Base-by-base conservation (phyloP, 768 basidiomycete genomes). In the Tulasnella calospora region DNA sequence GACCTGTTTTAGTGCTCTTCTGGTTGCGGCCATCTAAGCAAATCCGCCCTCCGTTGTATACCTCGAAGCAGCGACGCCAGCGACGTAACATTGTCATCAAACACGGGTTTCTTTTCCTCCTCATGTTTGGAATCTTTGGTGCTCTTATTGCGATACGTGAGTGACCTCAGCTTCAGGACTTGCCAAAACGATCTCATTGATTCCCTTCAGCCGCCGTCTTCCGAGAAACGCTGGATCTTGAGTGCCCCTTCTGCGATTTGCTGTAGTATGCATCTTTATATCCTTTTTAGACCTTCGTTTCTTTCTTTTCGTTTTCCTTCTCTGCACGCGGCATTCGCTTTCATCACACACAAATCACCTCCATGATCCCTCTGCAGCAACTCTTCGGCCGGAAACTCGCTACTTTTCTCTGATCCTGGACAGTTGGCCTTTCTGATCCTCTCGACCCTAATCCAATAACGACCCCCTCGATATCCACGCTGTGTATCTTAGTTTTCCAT, bases 21-120 rank as follows among this genome's bases (percentile, higher is more conserved):
- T 80, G 98, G 97, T 87, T 99, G 71, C 91, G 94, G 33, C 95
- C 95, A 30, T 96, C 94, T 76, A 94, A 94, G 83, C 95, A 96
- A 85, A 97, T 97, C 80, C 93, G 94, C 70, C 91, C 96, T 2
- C 95, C 96, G 0, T 86, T 98, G 81, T 98, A 94, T 85, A 92
- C 92, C 71, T 88, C 94, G 83, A 95, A 94, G 85, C 93, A 96
- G 85, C 92, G 92, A 85, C 90, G 90, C 83, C 94, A 95, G 83
- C 91, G 96, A 75, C 91, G 95, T 78, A 92, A 92, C 89, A 96
- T 96, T 81, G 94, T 94, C 80, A 87, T 94, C 84, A 93, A 91
- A 85, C 96, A 96, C 81, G 92, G 95, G 70, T 85, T 92, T 74
- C 84, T 96, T 71, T 99, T 93, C 84, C 83, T 92, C 47, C 73